Base-by-base conservation (phyloP, 331 rosid genomes). In the Malus hybrid region DNA sequence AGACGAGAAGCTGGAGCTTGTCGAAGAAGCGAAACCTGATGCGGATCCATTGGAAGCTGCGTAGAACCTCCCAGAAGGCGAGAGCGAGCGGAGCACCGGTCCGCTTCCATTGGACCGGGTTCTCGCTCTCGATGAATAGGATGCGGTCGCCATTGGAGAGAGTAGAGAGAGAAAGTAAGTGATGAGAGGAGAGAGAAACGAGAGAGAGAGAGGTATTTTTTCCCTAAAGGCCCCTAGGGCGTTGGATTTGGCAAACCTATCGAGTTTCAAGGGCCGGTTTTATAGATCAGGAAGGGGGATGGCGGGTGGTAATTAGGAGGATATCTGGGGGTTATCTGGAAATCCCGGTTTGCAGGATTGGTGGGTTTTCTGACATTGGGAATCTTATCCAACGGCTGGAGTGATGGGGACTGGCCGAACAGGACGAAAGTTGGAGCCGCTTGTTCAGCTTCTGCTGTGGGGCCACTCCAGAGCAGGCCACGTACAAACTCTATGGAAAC, bases 191-290 rank as follows among this genome's bases (percentile, higher is more conserved):
- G 46, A 39, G 44, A 9, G 44, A 34, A 7, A 34, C 3, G 42
- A 24, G 32, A 52, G 2, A 5, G n/a, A n/a, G 19, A 2, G 16
- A 2, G 0, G 8, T 6, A 20, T 57, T 7, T 15, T n/a, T 10
- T 68, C 12, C 72, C 80, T 1, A 31, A 86, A 85, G 71, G 82
- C 89, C 97, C 93, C 67, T 74, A 67, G 88, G 90, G 96, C 82
- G 68, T 62, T 82, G 79, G 91, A 81, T 92, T 95, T 88, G 96
- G 97, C 99, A 95, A 95, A 92, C 98, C 97, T 78, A 80, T 59
- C 81, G 93, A 82, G 89, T 90, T 88, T 92, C 91, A 57, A 87
- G 75, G 82, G 92, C 84, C 24, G 75, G 0, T 81, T 92, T 80
- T 84, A 92, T 90, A 92, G 97, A 18, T 71, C 18, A 3, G 54